Conservation (phyloP, 352 stramenopile species). For the Globisporangium heterothallicum region DNA sequence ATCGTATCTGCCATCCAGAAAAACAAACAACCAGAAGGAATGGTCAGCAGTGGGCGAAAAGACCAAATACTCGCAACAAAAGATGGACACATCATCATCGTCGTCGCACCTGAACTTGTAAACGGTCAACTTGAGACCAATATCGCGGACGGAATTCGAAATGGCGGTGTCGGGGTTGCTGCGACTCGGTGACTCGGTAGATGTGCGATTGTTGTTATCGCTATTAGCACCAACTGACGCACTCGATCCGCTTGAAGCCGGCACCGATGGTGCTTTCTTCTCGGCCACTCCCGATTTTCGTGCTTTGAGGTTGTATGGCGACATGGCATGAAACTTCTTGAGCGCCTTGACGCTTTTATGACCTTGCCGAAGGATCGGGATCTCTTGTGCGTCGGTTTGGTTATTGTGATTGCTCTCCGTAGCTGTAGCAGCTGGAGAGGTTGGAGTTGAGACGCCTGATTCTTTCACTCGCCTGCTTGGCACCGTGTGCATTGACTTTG, state of each 20-base stretch:
- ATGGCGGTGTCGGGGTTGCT: slow-evolving; percentile 10
- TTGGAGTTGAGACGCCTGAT: slow-evolving; percentile 1
- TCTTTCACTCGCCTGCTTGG: background rate
- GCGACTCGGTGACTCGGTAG: background rate
- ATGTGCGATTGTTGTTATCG: slow-evolving; percentile 1
- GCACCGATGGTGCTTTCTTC: background rate
- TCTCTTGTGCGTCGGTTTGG: slow-evolving; percentile 9
- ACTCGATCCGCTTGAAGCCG: background rate
- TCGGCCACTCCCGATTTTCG: slow-evolving; percentile 17
- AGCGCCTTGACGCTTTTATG: slow-evolving; percentile 61
- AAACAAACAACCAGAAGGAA: background rate
- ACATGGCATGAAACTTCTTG: slow-evolving; percentile 53
- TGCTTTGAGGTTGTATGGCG: slow-evolving; percentile 42
- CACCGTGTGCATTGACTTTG: slow-evolving; percentile 10
- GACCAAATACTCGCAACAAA: too few species aligned
- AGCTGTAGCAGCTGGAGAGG: background rate
- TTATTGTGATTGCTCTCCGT: slow-evolving; percentile 3
- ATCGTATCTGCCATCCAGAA: slow-evolving; percentile 40
- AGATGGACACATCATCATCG: background rate
- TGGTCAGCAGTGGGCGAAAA: too few species aligned
- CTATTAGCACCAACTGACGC: too few species aligned
- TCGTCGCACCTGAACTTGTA: slow-evolving; percentile 53
- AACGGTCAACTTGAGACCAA: slow-evolving; percentile 53
- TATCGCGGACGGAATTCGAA: slow-evolving; percentile 50
- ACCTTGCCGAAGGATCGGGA: slow-evolving; percentile 53